Conservation (phyloP, 805 yeast species). For the Komagataella ulmi region DNA sequence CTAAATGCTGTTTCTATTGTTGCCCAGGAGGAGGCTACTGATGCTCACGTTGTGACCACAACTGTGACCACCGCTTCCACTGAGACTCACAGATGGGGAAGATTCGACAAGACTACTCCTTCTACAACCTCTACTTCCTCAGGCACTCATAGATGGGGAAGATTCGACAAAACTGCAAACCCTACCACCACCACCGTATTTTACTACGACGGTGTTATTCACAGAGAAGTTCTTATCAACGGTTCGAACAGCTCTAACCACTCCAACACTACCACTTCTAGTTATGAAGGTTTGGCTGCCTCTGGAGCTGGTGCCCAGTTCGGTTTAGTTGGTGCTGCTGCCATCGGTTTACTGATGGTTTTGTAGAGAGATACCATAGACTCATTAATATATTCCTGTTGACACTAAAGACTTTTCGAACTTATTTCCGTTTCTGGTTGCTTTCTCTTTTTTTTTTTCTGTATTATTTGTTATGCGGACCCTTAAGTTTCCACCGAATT, state of each 20-base stretch:
- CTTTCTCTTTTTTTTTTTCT: not conserved
- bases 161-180: constrained; percentile 32
- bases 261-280: not conserved
- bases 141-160: constrained; percentile 32
- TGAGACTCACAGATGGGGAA: constrained; percentile 44
- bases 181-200: constrained; percentile 10
- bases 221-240: constrained; percentile 4
- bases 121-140: constrained; percentile 16
- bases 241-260: constrained; percentile 3
- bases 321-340: not conserved
- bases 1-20: constrained; percentile 21
- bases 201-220: constrained; percentile 11
- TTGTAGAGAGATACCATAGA: not conserved
- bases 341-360: not conserved
- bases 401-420: not conserved
- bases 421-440: not conserved
- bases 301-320: not conserved
- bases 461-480: not conserved
- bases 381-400: not conserved
- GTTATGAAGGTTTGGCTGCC: not conserved
- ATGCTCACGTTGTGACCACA: constrained; percentile 15
- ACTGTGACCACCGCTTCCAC: constrained; percentile 23
- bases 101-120: constrained; percentile 32
- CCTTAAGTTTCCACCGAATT: not conserved
- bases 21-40: constrained; percentile 16